Evolutionary conservation across 176 grass and related monocot genomes (phyloP), one percentile per base, ranked within the genome.

Genomic region (Musa acuminata): DNA sequence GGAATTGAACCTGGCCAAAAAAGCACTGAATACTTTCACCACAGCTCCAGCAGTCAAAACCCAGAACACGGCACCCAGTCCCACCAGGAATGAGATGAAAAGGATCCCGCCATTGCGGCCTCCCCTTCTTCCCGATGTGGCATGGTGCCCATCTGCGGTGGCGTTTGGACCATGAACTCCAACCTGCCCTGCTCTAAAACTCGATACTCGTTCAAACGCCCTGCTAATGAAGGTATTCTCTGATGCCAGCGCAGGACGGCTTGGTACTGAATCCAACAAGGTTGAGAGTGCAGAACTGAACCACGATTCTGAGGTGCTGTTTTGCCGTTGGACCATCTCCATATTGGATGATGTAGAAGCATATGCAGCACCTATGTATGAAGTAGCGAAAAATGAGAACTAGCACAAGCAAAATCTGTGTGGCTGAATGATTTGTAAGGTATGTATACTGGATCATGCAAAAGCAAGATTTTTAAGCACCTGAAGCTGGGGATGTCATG

Each of bases 131-230:
- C 27, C 43, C 2, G 29, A n/a, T 49, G 14, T 49, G 16, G 29
- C 48, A 50, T 17, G n/a, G 11, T 51, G 67, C 8, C 35, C 35
- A 12, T n/a, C 67, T 51, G 43, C 51, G 49, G 19, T 7, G 9
- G 58, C 58, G 64, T 72, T 74, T 25, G 58, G 58, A 20, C 21
- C 73, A 64, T 52, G 62, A 51, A 21, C 24, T 75, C 63, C 55
- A 64, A 52, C 43, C 72, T 85, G 90, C 29, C 88, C 85, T 59
- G 76, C 80, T 49, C 85, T 91, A 65, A 98, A 98, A 82, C 86
- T 98, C 51, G 94, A 93, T 48, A 93, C 89, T 62, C 88, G 90
- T 27, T 90, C 82, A 63, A 92, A 64, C 53, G 93, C 88, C 77
- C 72, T 84, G 69, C 81, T 84, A n/a, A 96, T 81, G 62, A 85